Evolutionary conservation across 257 asterid genomes (phyloP), one percentile per base, ranked within the genome.

Genomic region (Lycium ferocissimum): DNA sequence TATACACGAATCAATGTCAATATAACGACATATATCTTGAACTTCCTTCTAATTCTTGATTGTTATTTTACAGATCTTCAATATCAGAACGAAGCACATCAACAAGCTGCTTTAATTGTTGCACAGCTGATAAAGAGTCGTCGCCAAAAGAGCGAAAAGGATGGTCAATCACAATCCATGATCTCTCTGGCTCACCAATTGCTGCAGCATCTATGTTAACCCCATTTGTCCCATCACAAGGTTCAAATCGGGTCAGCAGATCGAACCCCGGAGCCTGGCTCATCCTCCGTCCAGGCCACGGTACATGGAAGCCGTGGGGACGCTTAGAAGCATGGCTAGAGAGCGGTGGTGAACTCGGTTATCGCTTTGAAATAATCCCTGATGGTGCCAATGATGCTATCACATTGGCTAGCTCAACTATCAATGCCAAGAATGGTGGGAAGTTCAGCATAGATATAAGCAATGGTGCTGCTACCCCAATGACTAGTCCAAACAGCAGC

Each of bases 221-320:
- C 0, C 99, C 99, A 1, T 96, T 96, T 59, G 98, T 96, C 8
- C 95, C 99, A 15, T 96, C 99, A 1, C 94, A 94, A 0, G 97
- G 97, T 9, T 79, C 97, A 2, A 87, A 95, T 45, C 79, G 90
- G 15, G 99, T 96, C 81, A 92, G 95, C 80, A 81, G 89, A 62
- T 93, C 99, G 43, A 96, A 95, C 51, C 99, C 98, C 0, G 99
- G 99, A 2, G 98, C 98, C 3, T 96, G 98, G 98, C 97, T 96
- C 66, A 94, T 96, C 26, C 98, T 96, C 63, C 89, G 98, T 0
- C 95, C 98, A 6, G 95, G 93, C 37, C 89, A 91, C 11, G 89
- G 90, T 84, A 94, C 98, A 2, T 96, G 98, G 98, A 89, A 88
- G 87, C 98, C 99, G 0, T 96, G 98, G 99, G 99, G 98, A 75